A percentile compares a stretch with the other conserved stretches of the same genome.
Conservation (phyloP, 352 stramenopile species). For the Phytophthora quininea region DNA sequence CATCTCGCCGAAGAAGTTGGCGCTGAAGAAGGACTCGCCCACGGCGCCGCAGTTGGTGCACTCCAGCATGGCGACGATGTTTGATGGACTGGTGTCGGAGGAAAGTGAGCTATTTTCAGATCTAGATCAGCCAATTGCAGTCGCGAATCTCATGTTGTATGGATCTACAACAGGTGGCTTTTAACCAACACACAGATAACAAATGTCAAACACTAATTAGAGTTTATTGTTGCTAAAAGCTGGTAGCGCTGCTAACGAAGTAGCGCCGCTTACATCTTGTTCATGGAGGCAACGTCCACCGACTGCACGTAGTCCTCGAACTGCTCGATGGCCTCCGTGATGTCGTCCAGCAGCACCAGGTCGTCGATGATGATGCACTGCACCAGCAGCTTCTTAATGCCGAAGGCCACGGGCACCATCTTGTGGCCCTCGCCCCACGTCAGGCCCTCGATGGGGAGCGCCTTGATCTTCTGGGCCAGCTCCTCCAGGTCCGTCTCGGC, state of each 20-base stretch:
- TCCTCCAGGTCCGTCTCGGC: conserved; percentile 77
- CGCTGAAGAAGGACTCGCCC: conserved; percentile 82
- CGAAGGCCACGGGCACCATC: conserved; percentile 83
- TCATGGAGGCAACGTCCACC: conserved; percentile 89
- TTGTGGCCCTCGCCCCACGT: conserved; percentile 86
- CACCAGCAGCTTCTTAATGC: conserved; percentile 88
- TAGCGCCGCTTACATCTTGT: conserved; percentile 72
- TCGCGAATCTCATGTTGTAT: no score
- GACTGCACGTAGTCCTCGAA: conserved; percentile 89
- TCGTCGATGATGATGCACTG: conserved; percentile 87
- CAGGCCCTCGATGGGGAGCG: conserved; percentile 69
- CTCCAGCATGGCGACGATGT: conserved; percentile 51
- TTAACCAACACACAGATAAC: no score
- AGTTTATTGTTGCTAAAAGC: background rate
- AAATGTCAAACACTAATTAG: background rate
- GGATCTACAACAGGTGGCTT: no score
- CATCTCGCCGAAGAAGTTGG: conserved; percentile 86
- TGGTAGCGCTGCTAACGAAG: no score
- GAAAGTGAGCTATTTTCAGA: background rate
- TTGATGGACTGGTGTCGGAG: background rate
- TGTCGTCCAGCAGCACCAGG: conserved; percentile 80
- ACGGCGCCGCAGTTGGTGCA: conserved; percentile 79
- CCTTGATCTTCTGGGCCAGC: conserved; percentile 79
- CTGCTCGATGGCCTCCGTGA: conserved; percentile 80
- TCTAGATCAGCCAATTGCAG: background rate